phyloP scores from a whole-genome alignment of 2,329 filamentous ascomycete genomes.

The Ilyonectria sp. region DNA sequence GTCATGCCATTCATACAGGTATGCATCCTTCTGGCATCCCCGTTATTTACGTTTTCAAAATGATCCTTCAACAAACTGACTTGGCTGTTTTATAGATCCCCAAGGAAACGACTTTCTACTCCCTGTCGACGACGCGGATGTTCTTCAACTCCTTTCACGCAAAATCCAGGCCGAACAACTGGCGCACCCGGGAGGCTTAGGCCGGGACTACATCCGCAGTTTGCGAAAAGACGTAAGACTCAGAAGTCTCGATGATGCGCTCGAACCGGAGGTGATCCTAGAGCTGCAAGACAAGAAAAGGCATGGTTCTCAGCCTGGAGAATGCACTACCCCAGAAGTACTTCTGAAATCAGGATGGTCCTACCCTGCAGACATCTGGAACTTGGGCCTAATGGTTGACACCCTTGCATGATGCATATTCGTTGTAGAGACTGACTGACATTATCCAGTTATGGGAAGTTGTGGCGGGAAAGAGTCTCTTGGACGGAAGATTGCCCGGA shows the following conservation, averaged over 20 bases:
- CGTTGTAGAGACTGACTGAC: neutral
- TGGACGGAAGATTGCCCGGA: neutral
- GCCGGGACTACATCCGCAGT: neutral
- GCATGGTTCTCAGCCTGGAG: neutral
- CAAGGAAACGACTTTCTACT: neutral
- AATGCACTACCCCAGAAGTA: neutral
- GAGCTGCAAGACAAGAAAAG: neutral
- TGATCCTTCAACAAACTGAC: neutral
- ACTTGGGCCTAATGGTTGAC: neutral
- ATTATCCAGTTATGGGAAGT: neutral
- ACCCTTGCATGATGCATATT: neutral
- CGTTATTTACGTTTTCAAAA: neutral
- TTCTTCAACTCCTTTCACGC: neutral
- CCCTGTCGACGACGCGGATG: neutral
- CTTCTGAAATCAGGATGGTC: neutral
- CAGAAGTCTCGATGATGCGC: neutral
- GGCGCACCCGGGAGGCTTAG: neutral
- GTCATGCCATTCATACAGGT: neutral
- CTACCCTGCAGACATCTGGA: neutral
- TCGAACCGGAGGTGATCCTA: neutral
- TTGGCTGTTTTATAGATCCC: neutral
- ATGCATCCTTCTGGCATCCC: neutral
- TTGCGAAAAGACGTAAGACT: neutral
- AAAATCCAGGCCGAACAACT: neutral
- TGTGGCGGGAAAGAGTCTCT: neutral